These are phyloP conservation scores for Yamadazyma mexicana DNA, from an alignment of 1,139 yeast genomes.

Conservation along the genomic window DNA sequence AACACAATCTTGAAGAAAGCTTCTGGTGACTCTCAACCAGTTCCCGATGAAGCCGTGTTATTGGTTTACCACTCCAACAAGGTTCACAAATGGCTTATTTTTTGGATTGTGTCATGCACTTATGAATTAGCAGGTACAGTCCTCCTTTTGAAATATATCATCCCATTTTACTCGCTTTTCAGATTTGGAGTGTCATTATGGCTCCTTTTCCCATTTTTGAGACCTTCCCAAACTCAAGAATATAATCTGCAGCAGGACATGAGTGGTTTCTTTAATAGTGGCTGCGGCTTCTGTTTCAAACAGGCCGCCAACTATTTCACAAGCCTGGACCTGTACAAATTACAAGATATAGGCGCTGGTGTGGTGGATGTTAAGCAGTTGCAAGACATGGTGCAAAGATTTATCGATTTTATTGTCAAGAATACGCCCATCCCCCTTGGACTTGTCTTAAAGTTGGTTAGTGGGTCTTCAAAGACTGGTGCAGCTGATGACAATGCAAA, in stretches of 20 bases:
- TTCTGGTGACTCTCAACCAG: slow-evolving; percentile 15
- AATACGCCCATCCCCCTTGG: not conserved
- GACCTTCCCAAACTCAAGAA: slow-evolving; percentile 3
- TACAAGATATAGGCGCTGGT: slow-evolving; percentile 6
- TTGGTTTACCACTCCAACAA: slow-evolving; percentile 18
- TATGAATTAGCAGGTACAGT: slow-evolving; percentile 32
- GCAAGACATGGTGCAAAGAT: not conserved
- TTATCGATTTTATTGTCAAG: not conserved
- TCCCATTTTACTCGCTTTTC: slow-evolving; percentile 51
- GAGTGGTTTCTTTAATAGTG: slow-evolving; percentile 27
- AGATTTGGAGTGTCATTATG: slow-evolving; percentile 47
- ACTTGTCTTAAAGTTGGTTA: not conserved
- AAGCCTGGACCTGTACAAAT: not conserved
- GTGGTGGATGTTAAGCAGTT: slow-evolving; percentile 7
- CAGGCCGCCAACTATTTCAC: slow-evolving; percentile 20
- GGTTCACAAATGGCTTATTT: slow-evolving; percentile 57
- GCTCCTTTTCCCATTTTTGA: slow-evolving; percentile 51
- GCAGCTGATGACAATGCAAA: not conserved
- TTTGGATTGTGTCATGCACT: slow-evolving; percentile 54
- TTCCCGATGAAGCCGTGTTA: slow-evolving; percentile 18
- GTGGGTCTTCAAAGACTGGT: not conserved
- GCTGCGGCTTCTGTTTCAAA: slow-evolving; percentile 41
- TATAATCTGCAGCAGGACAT: slow-evolving; percentile 21
- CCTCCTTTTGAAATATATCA: slow-evolving; percentile 30
- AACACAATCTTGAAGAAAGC: slow-evolving; percentile 25